phyloP scores from a whole-genome alignment of 352 stramenopile genomes.

The Thalassiosira exigua region DNA sequence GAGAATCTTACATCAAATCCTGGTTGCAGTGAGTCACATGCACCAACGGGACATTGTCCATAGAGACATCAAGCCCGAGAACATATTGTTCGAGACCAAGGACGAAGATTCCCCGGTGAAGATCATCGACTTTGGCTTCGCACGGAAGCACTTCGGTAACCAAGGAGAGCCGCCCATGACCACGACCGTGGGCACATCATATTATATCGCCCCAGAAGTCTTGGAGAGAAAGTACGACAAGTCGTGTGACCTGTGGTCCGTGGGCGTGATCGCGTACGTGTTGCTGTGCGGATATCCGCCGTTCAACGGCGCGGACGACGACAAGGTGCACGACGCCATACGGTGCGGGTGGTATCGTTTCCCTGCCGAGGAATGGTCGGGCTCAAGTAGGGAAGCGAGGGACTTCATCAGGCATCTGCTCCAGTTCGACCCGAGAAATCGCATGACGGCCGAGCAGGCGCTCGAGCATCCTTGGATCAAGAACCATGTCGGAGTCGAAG shows the following conservation, averaged over 20 bases:
- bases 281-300: conserved; percentile 91
- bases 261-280: no score
- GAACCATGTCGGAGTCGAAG: no score
- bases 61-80: conserved; percentile 56
- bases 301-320: conserved; percentile 88
- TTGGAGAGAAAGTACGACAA: no score
- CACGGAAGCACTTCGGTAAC: conserved; percentile 24
- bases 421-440: conserved; percentile 72
- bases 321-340: conserved; percentile 73
- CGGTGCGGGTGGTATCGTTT: conserved; percentile 73
- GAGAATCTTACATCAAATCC: conserved; percentile 86
- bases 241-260: no score
- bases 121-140: conserved; percentile 92
- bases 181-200: conserved; percentile 41
- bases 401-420: conserved; percentile 80
- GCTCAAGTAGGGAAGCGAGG: conserved; percentile 75
- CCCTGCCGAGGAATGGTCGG: conserved; percentile 73
- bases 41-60: conserved; percentile 62
- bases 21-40: conserved; percentile 91
- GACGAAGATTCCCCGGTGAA: conserved; percentile 92
- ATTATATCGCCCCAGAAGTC: no score
- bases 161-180: conserved; percentile 43
- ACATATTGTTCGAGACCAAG: conserved; percentile 76
- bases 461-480: conserved; percentile 79
- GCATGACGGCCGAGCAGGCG: conserved; percentile 74